Evolutionary conservation across 768 basidiomycete genomes (phyloP), one percentile per base, ranked within the genome.

Genomic region (Mycena metata): DNA sequence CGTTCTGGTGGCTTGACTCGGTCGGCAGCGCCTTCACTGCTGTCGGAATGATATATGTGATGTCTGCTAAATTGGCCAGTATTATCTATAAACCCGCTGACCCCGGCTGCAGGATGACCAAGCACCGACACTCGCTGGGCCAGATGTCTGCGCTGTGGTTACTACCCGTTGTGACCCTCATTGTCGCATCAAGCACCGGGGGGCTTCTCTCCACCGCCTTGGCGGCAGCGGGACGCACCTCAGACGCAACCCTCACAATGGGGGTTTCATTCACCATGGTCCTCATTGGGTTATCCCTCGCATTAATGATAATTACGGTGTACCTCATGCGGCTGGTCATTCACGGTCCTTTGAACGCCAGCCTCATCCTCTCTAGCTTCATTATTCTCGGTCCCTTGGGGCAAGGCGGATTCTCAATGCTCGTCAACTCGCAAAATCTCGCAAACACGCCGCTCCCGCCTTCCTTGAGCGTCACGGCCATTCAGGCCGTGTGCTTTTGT

Each of bases 1-100:
- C 74, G 0, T 69, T 88, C 21, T 92, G 91, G 90, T 92, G 90
- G 91, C 45, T 87, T 42, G 89, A 90, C 65, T 80, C 85, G 0
- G 77, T 78, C 0, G 45, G 90, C 21, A 89, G 90, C 0, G 56
- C 85, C 3, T 23, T 87, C 17, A 63, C 35, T 42, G 69, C 76
- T 6, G 73, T 69, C 35, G 64, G 72, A n/a, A 75, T 71, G 68
- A 63, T 77, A 39, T 68, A 55, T 41, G 43, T 68, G 33, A 76
- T 76, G 73, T 74, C 58, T 58, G 74, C 15, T 69, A 8, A 15
- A 30, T 24, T 13, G 8, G 19, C 24, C 8, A 15, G 26, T 35
- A 7, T 49, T 60, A 43, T 33, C 60, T 56, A 17, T 5, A 3
- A 10, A 19, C 52, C 59, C 45, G 45, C 41, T 60, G 13, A 60